Percentiles rank a stretch among this genome's conserved stretches.
phyloP scores from a whole-genome alignment of 140 eudicot species.

The Bidens hawaiensis region DNA sequence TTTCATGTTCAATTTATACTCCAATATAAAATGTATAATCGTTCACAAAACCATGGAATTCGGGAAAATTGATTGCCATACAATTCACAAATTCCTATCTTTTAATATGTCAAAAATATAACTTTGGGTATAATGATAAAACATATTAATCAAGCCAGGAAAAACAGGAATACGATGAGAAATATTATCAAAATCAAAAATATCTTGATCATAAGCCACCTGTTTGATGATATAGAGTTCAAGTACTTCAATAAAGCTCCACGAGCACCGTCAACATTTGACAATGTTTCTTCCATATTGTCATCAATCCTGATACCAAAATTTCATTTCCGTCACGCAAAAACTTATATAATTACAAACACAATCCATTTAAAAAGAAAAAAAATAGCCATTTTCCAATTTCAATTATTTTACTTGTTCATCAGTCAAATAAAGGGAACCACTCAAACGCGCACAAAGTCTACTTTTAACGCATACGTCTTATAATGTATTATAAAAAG shows the following conservation, averaged over 20 bases:
- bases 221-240: conserved; percentile 71
- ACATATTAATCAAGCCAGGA: conserved; percentile 40
- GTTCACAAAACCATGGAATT: not conserved
- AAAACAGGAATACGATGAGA: conserved; percentile 58
- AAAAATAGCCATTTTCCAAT: no score
- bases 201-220: conserved; percentile 74
- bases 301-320: conserved; percentile 97
- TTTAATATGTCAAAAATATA: not conserved
- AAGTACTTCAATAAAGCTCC: conserved; percentile 62
- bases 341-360: not conserved
- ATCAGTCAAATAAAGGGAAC: not conserved
- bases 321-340: not conserved
- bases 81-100: conserved; percentile 9
- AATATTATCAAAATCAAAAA: conserved; percentile 49
- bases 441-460: not conserved
- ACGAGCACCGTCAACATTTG: conserved; percentile 85
- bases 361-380: no score
- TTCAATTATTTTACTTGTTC: not conserved
- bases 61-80: not conserved
- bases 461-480: not conserved
- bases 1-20: not conserved
- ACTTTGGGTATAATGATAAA: not conserved
- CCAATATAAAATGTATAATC: not conserved
- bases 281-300: conserved; percentile 78
- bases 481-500: not conserved